Percentiles rank a stretch among this genome's conserved stretches.
Evolutionary conservation across 352 stramenopile genomes (phyloP).

Genomic region (Globisporangium perplexum): DNA sequence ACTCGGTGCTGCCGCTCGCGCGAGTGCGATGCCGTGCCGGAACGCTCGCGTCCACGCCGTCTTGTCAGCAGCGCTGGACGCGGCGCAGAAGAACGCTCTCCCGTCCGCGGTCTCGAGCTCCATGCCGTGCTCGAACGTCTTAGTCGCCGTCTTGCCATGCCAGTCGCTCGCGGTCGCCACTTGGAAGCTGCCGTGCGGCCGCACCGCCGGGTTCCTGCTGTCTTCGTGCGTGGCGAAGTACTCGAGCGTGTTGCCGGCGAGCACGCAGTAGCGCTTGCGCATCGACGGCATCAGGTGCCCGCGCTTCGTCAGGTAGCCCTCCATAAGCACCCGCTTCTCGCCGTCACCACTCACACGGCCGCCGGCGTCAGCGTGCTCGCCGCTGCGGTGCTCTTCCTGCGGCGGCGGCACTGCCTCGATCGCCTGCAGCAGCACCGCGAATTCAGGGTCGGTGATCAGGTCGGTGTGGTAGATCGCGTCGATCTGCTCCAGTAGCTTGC

Average conservation of each 20-base stretch:
- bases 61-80: conserved; percentile 46
- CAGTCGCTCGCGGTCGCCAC: conserved; percentile 61
- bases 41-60: conserved; percentile 57
- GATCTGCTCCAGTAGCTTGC: conserved; percentile 44
- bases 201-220: conserved; percentile 30
- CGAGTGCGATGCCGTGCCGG: conserved; percentile 37
- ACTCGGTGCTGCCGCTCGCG: conserved; percentile 10
- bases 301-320: conserved; percentile 73
- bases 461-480: conserved; percentile 61
- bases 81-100: conserved; percentile 71
- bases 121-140: conserved; percentile 53
- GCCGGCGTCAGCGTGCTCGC: neutral
- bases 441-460: conserved; percentile 25
- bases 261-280: conserved; percentile 68
- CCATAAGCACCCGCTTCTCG: conserved; percentile 34
- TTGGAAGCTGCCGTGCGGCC: conserved; percentile 28
- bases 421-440: conserved; percentile 21
- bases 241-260: conserved; percentile 39
- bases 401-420: conserved; percentile 12
- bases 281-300: conserved; percentile 69
- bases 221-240: conserved; percentile 75
- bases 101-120: conserved; percentile 62
- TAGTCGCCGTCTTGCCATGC: conserved; percentile 52
- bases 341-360: neutral
- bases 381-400: neutral